Evolutionary conservation across 306 rosid genomes (phyloP), one percentile per base, ranked within the genome.

Genomic region (Dalbergia cultrata): DNA sequence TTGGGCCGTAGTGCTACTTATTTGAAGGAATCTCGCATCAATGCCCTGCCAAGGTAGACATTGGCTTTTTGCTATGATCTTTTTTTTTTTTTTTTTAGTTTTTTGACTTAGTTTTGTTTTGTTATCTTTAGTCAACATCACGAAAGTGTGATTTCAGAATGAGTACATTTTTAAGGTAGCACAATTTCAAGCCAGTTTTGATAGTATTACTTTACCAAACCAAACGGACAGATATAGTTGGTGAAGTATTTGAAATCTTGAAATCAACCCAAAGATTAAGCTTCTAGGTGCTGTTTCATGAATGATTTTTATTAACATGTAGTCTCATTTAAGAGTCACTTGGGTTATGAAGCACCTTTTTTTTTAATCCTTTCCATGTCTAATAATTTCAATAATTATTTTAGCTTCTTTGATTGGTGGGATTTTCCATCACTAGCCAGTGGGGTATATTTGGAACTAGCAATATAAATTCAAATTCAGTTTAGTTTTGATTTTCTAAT

Each of bases 1-100:
- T 86, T 96, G 90, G 99, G 99, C 72, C 92, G 93, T 68, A 96
- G 97, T 90, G 97, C 99, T 69, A 79, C 84, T 22, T 92, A 88
- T 82, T 21, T 89, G 88, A 96, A 92, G 88, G 99, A 96, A 80
- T 93, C 99, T 67, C 90, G 90, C 67, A 96, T 96, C 66, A 89
- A 90, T 92, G 93, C 98, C 86, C 84, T 96, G 66, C 98, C 99
- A 81, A 90, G 88, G 99, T 96, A 85, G 78, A 22, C 41, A 58
- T 78, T 75, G 70, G 59, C 60, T 35, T 76, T 58, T 59, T 61
- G 39, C 22, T 75, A 37, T 74, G 12, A 76, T 37, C 9, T 45
- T 65, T 75, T 70, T 77, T 0, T 4, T 59, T 10, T 14, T 11
- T 35, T 19, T 10, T 61, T 47, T 34, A 34, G 56, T 13, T 5